These are phyloP conservation scores for Meira miltonrushii DNA, from an alignment of 1,284 basidiomycete species.

Conservation along the genomic window DNA sequence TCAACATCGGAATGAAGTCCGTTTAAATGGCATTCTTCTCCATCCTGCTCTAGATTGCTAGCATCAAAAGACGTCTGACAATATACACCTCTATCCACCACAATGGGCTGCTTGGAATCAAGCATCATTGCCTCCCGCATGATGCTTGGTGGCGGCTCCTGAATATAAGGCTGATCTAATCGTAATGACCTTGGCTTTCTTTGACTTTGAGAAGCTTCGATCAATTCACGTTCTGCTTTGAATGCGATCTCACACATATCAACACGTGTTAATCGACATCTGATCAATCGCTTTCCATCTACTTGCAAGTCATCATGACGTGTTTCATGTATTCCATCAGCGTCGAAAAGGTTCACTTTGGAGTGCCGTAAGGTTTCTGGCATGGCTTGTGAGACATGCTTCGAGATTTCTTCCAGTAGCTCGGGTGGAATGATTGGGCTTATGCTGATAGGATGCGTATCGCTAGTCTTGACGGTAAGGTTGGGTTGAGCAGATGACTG, in stretches of 20 bases:
- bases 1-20: background rate
- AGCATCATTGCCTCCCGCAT: too few relatives aligned
- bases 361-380: conserved; percentile 7
- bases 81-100: too few relatives aligned
- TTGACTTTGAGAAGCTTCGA: background rate
- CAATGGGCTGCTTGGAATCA: too few relatives aligned
- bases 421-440: conserved; percentile 36
- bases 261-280: conserved; percentile 24
- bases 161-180: too few relatives aligned
- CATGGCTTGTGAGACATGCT: conserved; percentile 18
- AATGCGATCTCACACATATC: conserved; percentile 20
- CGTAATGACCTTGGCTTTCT: background rate
- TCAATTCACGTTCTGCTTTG: background rate
- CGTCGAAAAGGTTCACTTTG: background rate
- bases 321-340: conserved; percentile 16
- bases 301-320: conserved; percentile 21
- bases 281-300: conserved; percentile 31
- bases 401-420: conserved; percentile 24
- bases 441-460: conserved; percentile 47
- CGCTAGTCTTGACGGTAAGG: conserved; percentile 36
- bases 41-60: background rate
- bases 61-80: background rate
- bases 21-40: too few relatives aligned
- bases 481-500: conserved; percentile 16
- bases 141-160: too few relatives aligned